Evolutionary conservation across 768 basidiomycete species (phyloP).

Genomic region (Suillus bovinus): DNA sequence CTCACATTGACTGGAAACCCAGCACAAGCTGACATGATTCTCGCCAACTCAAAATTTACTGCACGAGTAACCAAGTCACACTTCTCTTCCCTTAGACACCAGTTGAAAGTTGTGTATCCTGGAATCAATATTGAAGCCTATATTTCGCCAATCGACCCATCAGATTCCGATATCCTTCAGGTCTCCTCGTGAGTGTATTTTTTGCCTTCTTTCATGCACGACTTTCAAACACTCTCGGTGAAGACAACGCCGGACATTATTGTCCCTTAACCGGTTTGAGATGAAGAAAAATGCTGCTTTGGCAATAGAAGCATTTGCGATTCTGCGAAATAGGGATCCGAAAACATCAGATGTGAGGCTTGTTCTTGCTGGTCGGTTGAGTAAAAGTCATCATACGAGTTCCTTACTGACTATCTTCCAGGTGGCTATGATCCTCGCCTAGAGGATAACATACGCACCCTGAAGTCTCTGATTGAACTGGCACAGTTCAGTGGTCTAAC

Average conservation of each 20-base stretch:
- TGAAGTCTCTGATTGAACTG: conserved; percentile 56
- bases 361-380: conserved; percentile 66
- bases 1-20: conserved; percentile 11
- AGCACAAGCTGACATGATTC: conserved; percentile 89
- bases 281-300: conserved; percentile 89
- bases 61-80: conserved; percentile 75
- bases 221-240: conserved; percentile 33
- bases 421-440: conserved; percentile 91
- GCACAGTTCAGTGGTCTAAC: conserved; percentile 46
- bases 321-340: conserved; percentile 38
- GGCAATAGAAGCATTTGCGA: conserved; percentile 78
- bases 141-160: conserved; percentile 40
- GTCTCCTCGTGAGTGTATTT: conserved; percentile 52
- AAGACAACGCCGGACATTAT: conserved; percentile 61
- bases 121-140: conserved; percentile 87
- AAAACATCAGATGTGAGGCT: conserved; percentile 52
- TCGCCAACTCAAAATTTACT: conserved; percentile 92
- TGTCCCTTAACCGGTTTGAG: conserved; percentile 95
- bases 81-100: conserved; percentile 63
- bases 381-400: background rate
- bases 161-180: conserved; percentile 52
- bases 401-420: conserved; percentile 27
- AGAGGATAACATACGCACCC: conserved; percentile 77
- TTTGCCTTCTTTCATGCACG: background rate
- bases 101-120: conserved; percentile 88